Evolutionary conservation across 2,329 filamentous ascomycete species (phyloP).

Genomic region (Rugonectria rugulosa): DNA sequence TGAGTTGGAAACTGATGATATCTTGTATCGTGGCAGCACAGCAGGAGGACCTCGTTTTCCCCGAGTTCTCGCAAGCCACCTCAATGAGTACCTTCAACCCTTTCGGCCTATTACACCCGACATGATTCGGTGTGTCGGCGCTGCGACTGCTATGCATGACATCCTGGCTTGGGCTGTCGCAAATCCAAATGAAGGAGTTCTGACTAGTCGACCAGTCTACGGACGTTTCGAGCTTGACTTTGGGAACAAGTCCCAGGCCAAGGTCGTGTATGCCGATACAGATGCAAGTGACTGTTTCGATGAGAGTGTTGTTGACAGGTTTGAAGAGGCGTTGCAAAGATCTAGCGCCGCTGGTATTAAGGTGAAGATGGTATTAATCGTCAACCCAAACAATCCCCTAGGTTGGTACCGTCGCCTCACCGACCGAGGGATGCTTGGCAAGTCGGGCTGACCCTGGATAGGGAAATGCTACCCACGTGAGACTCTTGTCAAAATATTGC

Average conservation of each 20-base stretch:
- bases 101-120: slow-evolving; percentile 37
- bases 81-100: slow-evolving; percentile 49
- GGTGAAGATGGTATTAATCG: slow-evolving; percentile 57
- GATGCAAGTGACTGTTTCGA: slow-evolving; percentile 54
- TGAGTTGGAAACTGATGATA: slow-evolving; percentile 39
- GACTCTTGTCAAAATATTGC: slow-evolving; percentile 53
- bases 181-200: slow-evolving; percentile 48
- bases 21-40: slow-evolving; percentile 48
- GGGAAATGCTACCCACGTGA: slow-evolving; percentile 53
- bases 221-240: slow-evolving; percentile 60
- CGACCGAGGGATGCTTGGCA: neutral
- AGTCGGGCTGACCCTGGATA: slow-evolving; percentile 28
- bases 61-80: slow-evolving; percentile 43
- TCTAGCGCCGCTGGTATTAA: slow-evolving; percentile 45
- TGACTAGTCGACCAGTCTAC: slow-evolving; percentile 52
- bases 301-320: slow-evolving; percentile 51
- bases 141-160: slow-evolving; percentile 50
- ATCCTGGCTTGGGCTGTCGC: slow-evolving; percentile 49
- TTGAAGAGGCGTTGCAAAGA: slow-evolving; percentile 51
- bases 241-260: slow-evolving; percentile 49
- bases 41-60: slow-evolving; percentile 46
- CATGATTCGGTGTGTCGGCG: slow-evolving; percentile 45
- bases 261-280: slow-evolving; percentile 54
- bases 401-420: slow-evolving; percentile 39
- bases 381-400: slow-evolving; percentile 62